Percentiles rank a stretch among this genome's conserved stretches.
phyloP scores from a whole-genome alignment of 2,329 filamentous ascomycete genomes.

The Pseudogymnoascus sp. region DNA sequence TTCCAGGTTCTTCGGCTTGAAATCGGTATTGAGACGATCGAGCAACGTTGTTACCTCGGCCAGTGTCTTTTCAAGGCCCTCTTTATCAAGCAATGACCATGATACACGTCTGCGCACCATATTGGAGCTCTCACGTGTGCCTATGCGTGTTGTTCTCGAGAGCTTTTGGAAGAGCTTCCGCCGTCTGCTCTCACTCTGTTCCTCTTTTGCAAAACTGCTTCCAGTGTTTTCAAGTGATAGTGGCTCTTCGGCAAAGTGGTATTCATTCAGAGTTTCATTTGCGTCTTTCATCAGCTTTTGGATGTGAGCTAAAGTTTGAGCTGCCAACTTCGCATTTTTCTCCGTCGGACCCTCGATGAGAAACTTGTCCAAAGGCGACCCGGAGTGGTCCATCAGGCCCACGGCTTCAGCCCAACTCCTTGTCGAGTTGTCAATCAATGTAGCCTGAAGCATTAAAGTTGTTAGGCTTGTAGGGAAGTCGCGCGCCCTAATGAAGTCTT shows the following conservation, averaged over 20 bases:
- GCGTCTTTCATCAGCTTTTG: not conserved
- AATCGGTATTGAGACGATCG: not conserved
- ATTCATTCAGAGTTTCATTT: not conserved
- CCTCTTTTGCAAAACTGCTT: not conserved
- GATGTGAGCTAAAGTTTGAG: not conserved
- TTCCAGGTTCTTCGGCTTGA: not conserved
- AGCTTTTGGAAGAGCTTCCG: not conserved
- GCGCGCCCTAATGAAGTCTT: not conserved
- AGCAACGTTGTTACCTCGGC: not conserved
- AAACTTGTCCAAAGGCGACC: not conserved
- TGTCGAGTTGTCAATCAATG: not conserved
- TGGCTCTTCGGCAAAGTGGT: not conserved
- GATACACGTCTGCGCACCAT: not conserved
- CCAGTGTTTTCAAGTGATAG: not conserved
- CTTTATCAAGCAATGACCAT: not conserved
- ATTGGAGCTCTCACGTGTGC: not conserved
- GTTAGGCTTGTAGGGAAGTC: not conserved
- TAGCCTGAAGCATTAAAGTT: not conserved
- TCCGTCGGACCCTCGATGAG: not conserved
- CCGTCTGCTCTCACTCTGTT: not conserved
- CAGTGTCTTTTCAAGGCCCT: not conserved
- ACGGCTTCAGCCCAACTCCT: not conserved
- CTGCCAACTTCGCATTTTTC: not conserved
- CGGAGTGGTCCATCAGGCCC: not conserved
- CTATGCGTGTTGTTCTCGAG: not conserved